phyloP scores from a whole-genome alignment of 257 asterid genomes.

The Ehretia macrophylla region DNA sequence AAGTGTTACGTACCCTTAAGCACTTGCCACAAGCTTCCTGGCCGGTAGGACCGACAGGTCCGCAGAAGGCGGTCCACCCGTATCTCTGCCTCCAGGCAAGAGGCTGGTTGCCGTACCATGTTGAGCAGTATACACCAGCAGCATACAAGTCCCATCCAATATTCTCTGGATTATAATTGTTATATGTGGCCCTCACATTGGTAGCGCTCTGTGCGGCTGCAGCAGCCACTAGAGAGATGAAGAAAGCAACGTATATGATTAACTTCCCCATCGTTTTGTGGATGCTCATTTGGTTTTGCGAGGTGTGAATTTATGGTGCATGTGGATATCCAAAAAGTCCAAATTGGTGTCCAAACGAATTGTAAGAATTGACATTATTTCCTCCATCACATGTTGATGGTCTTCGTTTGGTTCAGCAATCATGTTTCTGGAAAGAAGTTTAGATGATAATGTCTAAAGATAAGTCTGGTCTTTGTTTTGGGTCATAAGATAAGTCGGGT shows the following conservation, averaged over 20 bases:
- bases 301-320: no score
- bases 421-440: no score
- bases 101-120: slow-evolving; percentile 32
- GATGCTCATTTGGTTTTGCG: background rate
- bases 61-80: slow-evolving; percentile 40
- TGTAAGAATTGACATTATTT: no score
- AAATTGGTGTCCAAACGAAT: no score
- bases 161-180: slow-evolving; percentile 23
- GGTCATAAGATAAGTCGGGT: no score
- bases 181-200: slow-evolving; percentile 28
- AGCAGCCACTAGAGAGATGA: background rate
- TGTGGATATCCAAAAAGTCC: no score
- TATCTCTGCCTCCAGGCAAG: slow-evolving; percentile 14
- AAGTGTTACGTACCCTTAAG: slow-evolving; percentile 15
- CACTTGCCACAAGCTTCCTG: slow-evolving; percentile 27
- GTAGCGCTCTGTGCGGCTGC: slow-evolving; percentile 12
- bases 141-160: slow-evolving; percentile 19
- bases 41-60: slow-evolving; percentile 30
- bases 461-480: no score
- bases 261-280: background rate
- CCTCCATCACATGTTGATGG: no score
- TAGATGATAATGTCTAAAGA: no score
- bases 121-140: slow-evolving; percentile 24
- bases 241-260: background rate
- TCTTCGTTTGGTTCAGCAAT: no score